Evolutionary conservation across 106 monocot genomes (phyloP).

Genomic region (Allium cepa): DNA sequence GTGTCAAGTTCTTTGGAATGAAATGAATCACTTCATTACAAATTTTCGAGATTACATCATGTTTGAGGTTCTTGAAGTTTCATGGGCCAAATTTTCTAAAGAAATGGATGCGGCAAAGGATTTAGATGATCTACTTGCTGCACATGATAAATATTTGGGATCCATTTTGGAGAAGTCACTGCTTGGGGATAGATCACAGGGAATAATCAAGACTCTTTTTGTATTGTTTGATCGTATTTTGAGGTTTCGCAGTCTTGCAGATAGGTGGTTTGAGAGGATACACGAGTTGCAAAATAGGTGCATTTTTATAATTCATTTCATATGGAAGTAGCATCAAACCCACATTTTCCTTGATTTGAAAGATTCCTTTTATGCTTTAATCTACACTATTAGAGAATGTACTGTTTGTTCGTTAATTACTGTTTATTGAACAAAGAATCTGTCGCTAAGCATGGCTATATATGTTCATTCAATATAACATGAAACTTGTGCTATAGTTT

Average conservation of each 20-base stretch:
- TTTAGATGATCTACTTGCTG: constrained; percentile 81
- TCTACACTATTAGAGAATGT: not conserved
- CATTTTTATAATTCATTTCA: not conserved
- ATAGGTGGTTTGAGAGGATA: constrained; percentile 81
- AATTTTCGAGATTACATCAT: constrained; percentile 95
- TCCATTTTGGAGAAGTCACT: constrained; percentile 93
- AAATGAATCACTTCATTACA: constrained; percentile 97
- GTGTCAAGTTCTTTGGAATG: constrained; percentile 90
- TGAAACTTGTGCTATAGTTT: not conserved
- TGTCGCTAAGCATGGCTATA: no score
- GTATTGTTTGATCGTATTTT: constrained; percentile 76
- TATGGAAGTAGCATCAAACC: no score
- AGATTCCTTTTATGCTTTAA: not conserved
- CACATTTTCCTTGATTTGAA: not conserved
- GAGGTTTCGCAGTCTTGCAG: constrained; percentile 60
- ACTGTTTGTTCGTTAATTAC: not conserved
- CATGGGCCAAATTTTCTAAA: constrained; percentile 82
- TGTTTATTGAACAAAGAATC: no score
- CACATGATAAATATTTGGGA: constrained; percentile 84
- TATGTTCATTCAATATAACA: not conserved
- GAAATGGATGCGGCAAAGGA: constrained; percentile 96
- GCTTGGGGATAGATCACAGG: constrained; percentile 79
- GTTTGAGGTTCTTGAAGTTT: constrained; percentile 97
- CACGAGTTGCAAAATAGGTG: constrained; percentile 83
- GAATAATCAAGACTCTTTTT: constrained; percentile 51